A percentile compares a stretch with the other conserved stretches of the same genome.
Conservation (phyloP, 257 asterid species). For the Solanum peruvianum region DNA sequence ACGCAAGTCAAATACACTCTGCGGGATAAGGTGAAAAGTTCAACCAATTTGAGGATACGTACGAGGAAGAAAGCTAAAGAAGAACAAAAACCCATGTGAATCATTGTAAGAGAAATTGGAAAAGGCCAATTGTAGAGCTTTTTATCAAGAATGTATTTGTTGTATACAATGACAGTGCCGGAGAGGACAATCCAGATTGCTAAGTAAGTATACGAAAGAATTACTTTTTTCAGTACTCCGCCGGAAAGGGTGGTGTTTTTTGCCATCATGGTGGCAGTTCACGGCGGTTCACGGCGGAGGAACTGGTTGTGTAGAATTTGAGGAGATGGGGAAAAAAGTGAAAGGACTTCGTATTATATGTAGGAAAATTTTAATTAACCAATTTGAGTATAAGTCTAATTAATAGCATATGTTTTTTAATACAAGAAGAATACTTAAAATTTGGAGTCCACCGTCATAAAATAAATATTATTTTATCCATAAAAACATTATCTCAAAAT, state of each 20-base stretch:
- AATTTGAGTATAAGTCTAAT: not conserved
- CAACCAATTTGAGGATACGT: conserved; percentile 45
- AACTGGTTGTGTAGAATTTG: not conserved
- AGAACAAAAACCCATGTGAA: conserved; percentile 71
- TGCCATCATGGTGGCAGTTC: conserved; percentile 29
- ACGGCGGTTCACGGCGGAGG: not conserved
- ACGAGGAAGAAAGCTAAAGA: conserved; percentile 55
- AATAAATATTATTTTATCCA: not conserved
- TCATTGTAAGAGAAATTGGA: conserved; percentile 75
- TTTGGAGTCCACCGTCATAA: not conserved
- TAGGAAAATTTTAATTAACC: not conserved
- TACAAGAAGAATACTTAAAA: not conserved
- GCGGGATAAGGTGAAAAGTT: conserved; percentile 48
- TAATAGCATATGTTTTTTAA: not conserved
- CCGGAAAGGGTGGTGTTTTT: conserved; percentile 45
- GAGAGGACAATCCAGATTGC: conserved; percentile 70
- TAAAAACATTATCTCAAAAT: too few species aligned
- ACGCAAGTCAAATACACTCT: conserved; percentile 54
- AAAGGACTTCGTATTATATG: not conserved
- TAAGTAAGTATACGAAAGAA: conserved; percentile 53
- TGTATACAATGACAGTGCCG: conserved; percentile 63
- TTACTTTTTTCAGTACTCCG: conserved; percentile 46
- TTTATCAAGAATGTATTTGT: conserved; percentile 64
- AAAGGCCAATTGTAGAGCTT: conserved; percentile 70
- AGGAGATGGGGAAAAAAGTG: not conserved